These are phyloP conservation scores for Malus hybrid DNA, from an alignment of 331 rosid genomes.

Conservation along the genomic window DNA sequence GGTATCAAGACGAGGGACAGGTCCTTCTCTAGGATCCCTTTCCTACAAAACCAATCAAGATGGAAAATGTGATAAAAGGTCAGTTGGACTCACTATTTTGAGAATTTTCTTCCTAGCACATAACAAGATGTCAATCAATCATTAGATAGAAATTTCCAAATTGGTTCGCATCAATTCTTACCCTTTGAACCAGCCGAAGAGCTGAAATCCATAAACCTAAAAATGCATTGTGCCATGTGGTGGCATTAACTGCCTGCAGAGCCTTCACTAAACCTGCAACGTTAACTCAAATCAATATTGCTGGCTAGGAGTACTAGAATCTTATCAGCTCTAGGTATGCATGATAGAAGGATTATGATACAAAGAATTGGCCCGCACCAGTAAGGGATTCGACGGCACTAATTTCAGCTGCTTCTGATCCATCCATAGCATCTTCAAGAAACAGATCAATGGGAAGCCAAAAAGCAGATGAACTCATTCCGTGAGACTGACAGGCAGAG, in stretches of 20 bases:
- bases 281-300: constrained; percentile 17
- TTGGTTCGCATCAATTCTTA: constrained; percentile 28
- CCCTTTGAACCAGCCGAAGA: constrained; percentile 87
- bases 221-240: constrained; percentile 76
- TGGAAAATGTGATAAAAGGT: not conserved
- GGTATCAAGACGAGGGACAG: constrained; percentile 72
- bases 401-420: constrained; percentile 47
- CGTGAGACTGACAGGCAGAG: constrained; percentile 47
- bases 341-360: not conserved
- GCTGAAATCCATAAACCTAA: constrained; percentile 89
- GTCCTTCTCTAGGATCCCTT: constrained; percentile 70
- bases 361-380: constrained; percentile 34
- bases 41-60: constrained; percentile 39
- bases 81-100: not conserved
- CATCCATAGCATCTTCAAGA: constrained; percentile 90
- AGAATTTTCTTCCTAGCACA: not conserved
- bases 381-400: constrained; percentile 70
- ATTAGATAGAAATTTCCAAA: not conserved
- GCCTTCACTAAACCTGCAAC: constrained; percentile 72
- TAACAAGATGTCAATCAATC: not conserved
- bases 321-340: not conserved
- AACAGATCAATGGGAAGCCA: constrained; percentile 96
- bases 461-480: constrained; percentile 51
- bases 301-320: constrained; percentile 3
- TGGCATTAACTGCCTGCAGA: constrained; percentile 59